Evolutionary conservation across 1,139 yeast genomes (phyloP).

Genomic region (Candida labiduridarum): DNA sequence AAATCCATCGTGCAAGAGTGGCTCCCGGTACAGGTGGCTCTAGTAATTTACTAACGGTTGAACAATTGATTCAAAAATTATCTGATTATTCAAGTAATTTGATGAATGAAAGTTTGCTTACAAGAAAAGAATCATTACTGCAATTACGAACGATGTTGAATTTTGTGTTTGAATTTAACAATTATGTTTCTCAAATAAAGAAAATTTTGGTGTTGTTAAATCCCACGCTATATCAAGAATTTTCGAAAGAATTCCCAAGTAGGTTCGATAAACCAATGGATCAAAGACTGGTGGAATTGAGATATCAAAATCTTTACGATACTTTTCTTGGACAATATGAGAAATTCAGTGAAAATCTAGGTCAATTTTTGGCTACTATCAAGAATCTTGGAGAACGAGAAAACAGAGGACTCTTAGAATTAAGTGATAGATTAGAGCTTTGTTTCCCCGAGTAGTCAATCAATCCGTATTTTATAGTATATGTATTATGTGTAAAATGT

Average conservation of each 20-base stretch:
- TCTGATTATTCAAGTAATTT: constrained; percentile 65
- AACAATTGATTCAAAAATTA: constrained; percentile 50
- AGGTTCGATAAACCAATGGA: constrained; percentile 42
- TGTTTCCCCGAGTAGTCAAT: constrained; percentile 27
- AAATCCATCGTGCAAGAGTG: constrained; percentile 18
- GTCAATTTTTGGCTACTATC: constrained; percentile 56
- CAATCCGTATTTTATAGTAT: not conserved
- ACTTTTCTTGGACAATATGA: constrained; percentile 55
- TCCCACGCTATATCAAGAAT: constrained; percentile 43
- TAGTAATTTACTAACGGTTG: constrained; percentile 41
- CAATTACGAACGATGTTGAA: constrained; percentile 49
- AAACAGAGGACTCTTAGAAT: constrained; percentile 54
- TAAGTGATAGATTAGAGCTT: constrained; percentile 56
- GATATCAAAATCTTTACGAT: constrained; percentile 49
- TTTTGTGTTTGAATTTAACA: constrained; percentile 55
- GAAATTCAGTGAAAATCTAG: constrained; percentile 55
- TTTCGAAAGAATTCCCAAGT: constrained; percentile 40
- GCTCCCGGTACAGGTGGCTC: not conserved
- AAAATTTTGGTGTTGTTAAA: constrained; percentile 58
- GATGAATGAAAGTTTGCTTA: constrained; percentile 67
- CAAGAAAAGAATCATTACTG: constrained; percentile 58
- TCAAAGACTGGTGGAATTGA: constrained; percentile 37
- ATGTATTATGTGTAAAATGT: not conserved
- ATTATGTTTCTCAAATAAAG: constrained; percentile 55
- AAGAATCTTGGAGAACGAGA: constrained; percentile 65